Base-by-base conservation (phyloP, 164 flowering plant genomes). In the Aristolochia contorta region DNA sequence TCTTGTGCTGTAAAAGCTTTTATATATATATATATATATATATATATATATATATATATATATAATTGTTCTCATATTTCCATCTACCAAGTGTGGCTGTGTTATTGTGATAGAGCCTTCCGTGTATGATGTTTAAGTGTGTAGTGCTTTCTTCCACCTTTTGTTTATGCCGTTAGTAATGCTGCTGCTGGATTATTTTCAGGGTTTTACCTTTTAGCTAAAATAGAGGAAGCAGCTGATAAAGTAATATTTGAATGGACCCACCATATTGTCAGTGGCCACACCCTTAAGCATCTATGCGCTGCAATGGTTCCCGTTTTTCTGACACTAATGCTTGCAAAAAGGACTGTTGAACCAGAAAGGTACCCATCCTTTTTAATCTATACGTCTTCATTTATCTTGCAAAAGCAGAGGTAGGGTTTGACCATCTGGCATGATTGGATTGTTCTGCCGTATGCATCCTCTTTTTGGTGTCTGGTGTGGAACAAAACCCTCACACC, bases 301-400 rank as follows among this genome's bases (percentile, higher is more conserved):
- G 98, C 98, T 63, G 97, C 98, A 48, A 80, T 90, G 94, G 97
- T 93, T 67, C 99, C 99, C 24, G 78, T 90, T 46, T 93, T 90
- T 76, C 67, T 93, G 75, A 78, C 81, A 18, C 86, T 93, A 32
- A 93, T 93, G 99, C 90, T 93, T 77, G 89, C 87, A 21, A 93
- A 88, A 78, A 84, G 99, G 66, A 77, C 59, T 65, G 69, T 84
- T 56, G 78, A 72, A 52, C 60, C 80, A 47, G 76, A 83, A 55
- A 85, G 99, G 99, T 90, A 80, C 10, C 10, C 8, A 20, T 52
- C 10, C 22, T 3, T 6, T 54, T 53, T 41, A 21, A 22, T n/a
- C 7, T 18, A 12, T 25, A 24, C 4, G 15, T 30, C n/a, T 50
- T 61, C 16, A 51, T 9, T 33, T 30, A 16, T 51, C 52, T 51